A percentile compares a stretch with the other conserved stretches of the same genome.
phyloP scores from a whole-genome alignment of 2,329 filamentous ascomycete species.

The Fusarium neocosmosporiellum region DNA sequence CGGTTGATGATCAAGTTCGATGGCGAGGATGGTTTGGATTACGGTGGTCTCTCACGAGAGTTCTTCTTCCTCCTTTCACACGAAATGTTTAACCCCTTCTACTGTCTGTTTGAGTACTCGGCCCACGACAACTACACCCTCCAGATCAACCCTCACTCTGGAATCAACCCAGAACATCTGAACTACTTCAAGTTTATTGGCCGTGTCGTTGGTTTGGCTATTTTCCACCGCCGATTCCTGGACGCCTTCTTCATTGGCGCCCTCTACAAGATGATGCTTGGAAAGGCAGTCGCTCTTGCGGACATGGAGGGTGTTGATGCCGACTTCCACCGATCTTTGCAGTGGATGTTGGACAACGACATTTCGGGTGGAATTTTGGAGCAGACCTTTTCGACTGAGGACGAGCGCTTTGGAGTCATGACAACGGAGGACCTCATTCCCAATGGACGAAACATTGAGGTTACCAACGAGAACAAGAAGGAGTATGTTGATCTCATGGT shows the following conservation, averaged over 20 bases:
- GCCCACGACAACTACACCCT: slow-evolving; percentile 99
- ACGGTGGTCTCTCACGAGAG: slow-evolving; percentile 96
- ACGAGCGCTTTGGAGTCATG: slow-evolving; percentile 95
- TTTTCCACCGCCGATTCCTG: slow-evolving; percentile 97
- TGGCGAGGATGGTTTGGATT: slow-evolving; percentile 96
- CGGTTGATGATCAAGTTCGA: slow-evolving; percentile 99
- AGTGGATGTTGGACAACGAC: slow-evolving; percentile 98
- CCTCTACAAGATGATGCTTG: slow-evolving; percentile 98
- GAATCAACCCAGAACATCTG: slow-evolving; percentile 98
- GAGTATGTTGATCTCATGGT: slow-evolving; percentile 99
- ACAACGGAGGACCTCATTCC: slow-evolving; percentile 95
- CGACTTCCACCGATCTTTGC: slow-evolving; percentile 94
- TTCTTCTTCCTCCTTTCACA: slow-evolving; percentile 99
- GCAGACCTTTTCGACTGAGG: slow-evolving; percentile 95
- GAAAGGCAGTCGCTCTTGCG: slow-evolving; percentile 88
- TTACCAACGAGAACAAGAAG: slow-evolving; percentile 98
- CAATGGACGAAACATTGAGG: slow-evolving; percentile 88
- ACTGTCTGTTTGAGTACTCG: slow-evolving; percentile 99
- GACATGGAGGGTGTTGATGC: slow-evolving; percentile 99
- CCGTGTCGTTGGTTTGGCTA: slow-evolving; percentile 93
- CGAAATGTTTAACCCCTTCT: slow-evolving; percentile 99
- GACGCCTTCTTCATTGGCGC: slow-evolving; percentile 99
- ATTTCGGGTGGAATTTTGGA: slow-evolving; percentile 93
- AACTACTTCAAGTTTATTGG: slow-evolving; percentile 99
- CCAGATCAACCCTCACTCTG: slow-evolving; percentile 99